Percentiles rank a stretch among this genome's conserved stretches.
Conservation (phyloP, 345 rosid species). For the Rhodamnia rubescens region DNA sequence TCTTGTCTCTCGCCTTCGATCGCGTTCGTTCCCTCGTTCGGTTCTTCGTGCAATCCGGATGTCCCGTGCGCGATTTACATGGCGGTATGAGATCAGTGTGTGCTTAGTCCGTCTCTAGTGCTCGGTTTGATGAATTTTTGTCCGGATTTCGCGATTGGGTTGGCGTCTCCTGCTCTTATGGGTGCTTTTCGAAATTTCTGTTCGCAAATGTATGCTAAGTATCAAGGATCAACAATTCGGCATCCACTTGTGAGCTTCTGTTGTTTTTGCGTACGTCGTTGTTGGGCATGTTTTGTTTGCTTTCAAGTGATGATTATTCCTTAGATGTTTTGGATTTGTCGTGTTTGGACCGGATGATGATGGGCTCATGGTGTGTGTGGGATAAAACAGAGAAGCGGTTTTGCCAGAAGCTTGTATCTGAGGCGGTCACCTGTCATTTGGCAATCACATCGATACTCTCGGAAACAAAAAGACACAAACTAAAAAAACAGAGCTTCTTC, state of each 20-base stretch:
- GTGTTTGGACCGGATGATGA: not conserved
- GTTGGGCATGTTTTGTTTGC: not conserved
- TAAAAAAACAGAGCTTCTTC: not conserved
- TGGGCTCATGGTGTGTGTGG: not conserved
- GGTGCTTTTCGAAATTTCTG: not conserved
- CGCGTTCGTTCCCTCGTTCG: not conserved
- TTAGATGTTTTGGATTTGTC: not conserved
- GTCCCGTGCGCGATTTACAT: not conserved
- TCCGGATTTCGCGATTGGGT: not conserved
- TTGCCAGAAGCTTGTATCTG: not conserved
- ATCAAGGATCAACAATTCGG: not conserved
- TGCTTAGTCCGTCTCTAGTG: not conserved
- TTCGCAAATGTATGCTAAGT: not conserved
- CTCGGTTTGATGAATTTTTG: not conserved
- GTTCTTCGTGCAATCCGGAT: not conserved
- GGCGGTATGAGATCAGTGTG: not conserved
- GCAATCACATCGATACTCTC: not conserved
- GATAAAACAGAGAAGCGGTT: not conserved
- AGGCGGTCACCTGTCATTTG: not conserved
- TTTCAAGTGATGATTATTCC: not conserved
- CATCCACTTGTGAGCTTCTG: not conserved
- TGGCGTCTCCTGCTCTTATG: not conserved
- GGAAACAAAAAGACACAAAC: not conserved
- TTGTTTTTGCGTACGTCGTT: not conserved
- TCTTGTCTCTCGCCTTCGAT: not conserved